Base-by-base conservation (phyloP, 2,329 filamentous ascomycete genomes). In the Curvularia verruculosa region DNA sequence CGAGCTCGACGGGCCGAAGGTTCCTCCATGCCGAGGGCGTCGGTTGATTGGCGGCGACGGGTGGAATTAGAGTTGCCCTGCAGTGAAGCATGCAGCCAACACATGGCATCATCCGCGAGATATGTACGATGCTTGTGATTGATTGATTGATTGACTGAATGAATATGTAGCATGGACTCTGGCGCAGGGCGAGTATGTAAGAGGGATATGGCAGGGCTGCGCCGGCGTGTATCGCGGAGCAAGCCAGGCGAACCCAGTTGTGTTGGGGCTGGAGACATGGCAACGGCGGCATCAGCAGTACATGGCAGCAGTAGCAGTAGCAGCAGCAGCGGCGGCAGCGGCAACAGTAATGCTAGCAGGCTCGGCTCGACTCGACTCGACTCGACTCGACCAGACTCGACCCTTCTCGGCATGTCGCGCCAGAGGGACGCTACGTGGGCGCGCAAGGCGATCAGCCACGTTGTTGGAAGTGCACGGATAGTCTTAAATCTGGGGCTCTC, bases 381-480 rank as follows among this genome's bases (percentile, higher is more conserved):
- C 12, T 34, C 31, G 31, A 34, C 31, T 6, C 13, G 31, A 15
- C 31, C 8, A 5, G 26, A 28, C 26, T 28, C 8, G 26, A 28
- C 28, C 12, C 8, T 6, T 9, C 28, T 36, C 15, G 34, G 34
- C 31, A 34, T n/a, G 12, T 34, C 31, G 31, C 28, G 28, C 31
- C 31, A 34, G 31, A 34, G 12, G n/a, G 31, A n/a, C 34, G 34
- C 34, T 36, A 36, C 44, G 26, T 15, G 37, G 19, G 24, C 49
- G 15, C 18, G 43, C 26, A 44, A 39, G 48, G 24, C 49, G 49
- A 56, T 56, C 44, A 46, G 49, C 54, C 54, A 54, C 54, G 43
- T 54, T 52, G 58, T 48, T 52, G 29, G 46, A 46, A 28, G 43
- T 34, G 54, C 54, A 58, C 58, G 49, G 50, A 44, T 54, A n/a